A percentile compares a stretch with the other conserved stretches of the same genome.
phyloP scores from a whole-genome alignment of 2,329 filamentous ascomycete genomes.

The Hymenoscyphus salicellus region DNA sequence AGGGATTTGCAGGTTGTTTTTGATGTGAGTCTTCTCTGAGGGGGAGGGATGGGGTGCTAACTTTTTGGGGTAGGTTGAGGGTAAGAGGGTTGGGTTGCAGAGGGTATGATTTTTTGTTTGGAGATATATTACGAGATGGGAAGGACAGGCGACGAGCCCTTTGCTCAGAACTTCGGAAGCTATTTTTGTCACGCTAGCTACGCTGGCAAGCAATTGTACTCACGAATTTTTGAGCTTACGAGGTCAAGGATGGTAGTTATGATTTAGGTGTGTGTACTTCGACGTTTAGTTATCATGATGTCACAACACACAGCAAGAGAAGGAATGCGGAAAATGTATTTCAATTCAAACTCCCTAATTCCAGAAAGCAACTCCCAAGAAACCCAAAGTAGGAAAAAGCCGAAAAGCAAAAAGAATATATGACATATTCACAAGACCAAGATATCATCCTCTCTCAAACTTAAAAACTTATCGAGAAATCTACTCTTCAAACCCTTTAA shows the following conservation, averaged over 20 bases:
- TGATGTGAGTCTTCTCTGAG: slow-evolving; percentile 19
- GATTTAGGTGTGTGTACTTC: neutral
- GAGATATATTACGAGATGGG: neutral
- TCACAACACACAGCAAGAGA: neutral
- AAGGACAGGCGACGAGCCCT: no score
- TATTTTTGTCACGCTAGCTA: neutral
- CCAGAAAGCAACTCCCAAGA: neutral
- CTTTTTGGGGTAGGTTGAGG: neutral
- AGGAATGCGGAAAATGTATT: neutral
- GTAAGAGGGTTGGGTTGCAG: neutral
- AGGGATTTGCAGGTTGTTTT: slow-evolving; percentile 28
- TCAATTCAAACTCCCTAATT: neutral
- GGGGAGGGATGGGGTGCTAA: neutral
- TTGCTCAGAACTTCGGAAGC: neutral
- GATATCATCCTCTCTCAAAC: neutral
- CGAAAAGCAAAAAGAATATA: neutral
- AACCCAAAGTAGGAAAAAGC: neutral
- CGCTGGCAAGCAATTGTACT: neutral
- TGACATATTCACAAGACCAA: no score
- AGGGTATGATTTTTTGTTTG: neutral
- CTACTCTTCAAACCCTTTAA: neutral
- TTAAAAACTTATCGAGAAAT: no score
- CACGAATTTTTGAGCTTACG: neutral
- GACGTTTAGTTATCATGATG: neutral
- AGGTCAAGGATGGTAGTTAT: neutral